Evolutionary conservation across 345 rosid genomes (phyloP).

Genomic region (Lepidium africanum): DNA sequence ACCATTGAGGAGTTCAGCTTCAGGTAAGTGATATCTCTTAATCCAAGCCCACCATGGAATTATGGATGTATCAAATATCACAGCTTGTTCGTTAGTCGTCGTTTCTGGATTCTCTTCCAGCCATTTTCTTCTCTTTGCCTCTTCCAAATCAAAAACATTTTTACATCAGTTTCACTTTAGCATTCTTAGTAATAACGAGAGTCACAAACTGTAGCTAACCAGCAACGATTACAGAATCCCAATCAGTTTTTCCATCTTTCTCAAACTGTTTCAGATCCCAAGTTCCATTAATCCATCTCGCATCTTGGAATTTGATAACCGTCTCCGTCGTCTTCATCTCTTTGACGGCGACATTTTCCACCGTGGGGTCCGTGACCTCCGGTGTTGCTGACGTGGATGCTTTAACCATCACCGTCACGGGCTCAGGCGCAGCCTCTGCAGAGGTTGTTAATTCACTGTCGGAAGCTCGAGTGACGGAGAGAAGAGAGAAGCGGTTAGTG

Average conservation of each 20-base stretch:
- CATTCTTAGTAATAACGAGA: neutral
- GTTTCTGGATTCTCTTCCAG: constrained; percentile 72
- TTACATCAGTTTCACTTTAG: neutral
- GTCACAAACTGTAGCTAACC: constrained; percentile 34
- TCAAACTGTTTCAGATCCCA: constrained; percentile 82
- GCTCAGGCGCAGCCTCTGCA: constrained; percentile 27
- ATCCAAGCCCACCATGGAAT: constrained; percentile 99
- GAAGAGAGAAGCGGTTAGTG: constrained; percentile 23
- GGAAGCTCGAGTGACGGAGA: constrained; percentile 36
- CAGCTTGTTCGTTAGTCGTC: constrained; percentile 64
- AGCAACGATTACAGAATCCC: constrained; percentile 95
- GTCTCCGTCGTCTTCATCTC: constrained; percentile 31
- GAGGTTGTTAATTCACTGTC: constrained; percentile 49
- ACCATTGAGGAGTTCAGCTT: constrained; percentile 90
- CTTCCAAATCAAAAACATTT: constrained; percentile 28
- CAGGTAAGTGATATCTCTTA: constrained; percentile 87
- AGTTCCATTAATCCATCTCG: constrained; percentile 79
- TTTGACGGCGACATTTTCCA: neutral
- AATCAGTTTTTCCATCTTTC: constrained; percentile 56
- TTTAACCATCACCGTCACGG: constrained; percentile 1
- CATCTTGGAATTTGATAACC: constrained; percentile 46
- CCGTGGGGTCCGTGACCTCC: neutral
- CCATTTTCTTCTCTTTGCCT: constrained; percentile 94
- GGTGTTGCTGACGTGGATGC: constrained; percentile 5
- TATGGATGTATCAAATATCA: constrained; percentile 76